Evolutionary conservation across 2,329 filamentous ascomycete genomes (phyloP), one percentile per base, ranked within the genome.

Genomic region (Cladophialophora bantiana): DNA sequence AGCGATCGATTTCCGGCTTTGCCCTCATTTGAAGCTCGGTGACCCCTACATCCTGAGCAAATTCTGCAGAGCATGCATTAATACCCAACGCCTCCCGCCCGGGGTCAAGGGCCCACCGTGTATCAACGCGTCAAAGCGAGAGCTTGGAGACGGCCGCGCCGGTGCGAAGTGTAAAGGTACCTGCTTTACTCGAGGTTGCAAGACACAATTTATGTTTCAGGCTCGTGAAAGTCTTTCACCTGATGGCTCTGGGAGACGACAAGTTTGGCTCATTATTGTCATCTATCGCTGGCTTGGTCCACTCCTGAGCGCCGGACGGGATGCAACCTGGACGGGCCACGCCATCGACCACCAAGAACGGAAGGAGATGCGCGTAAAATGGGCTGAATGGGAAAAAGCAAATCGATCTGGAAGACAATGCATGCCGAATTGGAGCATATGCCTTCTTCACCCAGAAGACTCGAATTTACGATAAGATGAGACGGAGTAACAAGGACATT

Each of bases 191-290:
- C 65, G 71, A 31, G 70, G 70, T 1, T 73, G 72, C 45, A 71
- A 68, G 59, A 73, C 71, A 35, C 67, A 71, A 53, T 73, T 73
- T 63, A 73, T 73, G 72, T 73, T 73, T 64, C 72, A 73, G 52
- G 53, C 71, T 9, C 65, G 71, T n/a, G 72, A 73, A 53, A 70
- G 66, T 50, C 59, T 73, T 12, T 62, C 70, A 4, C 71, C 72
- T 3, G 72, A 73, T 64, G 67, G 64, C 9, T 72, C 71, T n/a
- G 72, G 72, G 2, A 59, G 72, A 36, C 64, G 70, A 10, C 72
- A 73, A 58, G 68, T 73, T 7, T 73, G 72, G 72, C 60, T 73
- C 48, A 70, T 73, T 52, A 61, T 73, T 50, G 72, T 69, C 5
- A 58, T 72, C 13, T 73, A 73, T 59, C 70, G 72, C n/a, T 73